Base-by-base conservation (phyloP, 2,329 filamentous ascomycete species). In the Thermoascus crustaceus region DNA sequence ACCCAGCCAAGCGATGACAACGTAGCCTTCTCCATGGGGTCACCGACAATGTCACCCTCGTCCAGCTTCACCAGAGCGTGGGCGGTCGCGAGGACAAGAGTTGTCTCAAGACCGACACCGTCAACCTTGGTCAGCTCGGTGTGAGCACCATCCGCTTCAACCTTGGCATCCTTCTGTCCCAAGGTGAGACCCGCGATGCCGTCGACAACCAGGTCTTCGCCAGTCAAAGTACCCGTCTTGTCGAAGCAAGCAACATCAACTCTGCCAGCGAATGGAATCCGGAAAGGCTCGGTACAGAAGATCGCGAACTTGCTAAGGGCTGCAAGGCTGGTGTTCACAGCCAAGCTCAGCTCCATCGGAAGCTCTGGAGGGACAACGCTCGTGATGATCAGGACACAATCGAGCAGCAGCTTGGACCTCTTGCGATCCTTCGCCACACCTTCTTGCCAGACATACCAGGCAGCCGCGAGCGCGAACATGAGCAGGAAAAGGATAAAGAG, bases 391-490 rank as follows among this genome's bases (percentile, higher is more conserved):
- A 98, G 80, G 63, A 98, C 78, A 58, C 93, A 98, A 67, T 98
- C 93, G 35, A 98, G 77, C 40, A 98, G 76, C 24, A 98, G 77
- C 75, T 98, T 98, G 30, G 89, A 96, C 46, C 91, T 82, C 71
- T 98, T 96, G 57, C 91, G 82, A 55, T 96, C 89, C 67, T 84
- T 87, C 57, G 76, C 75, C 36, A 98, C 89, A 68, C 91, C 93
- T 64, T 98, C 89, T 43, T 88, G 78, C 91, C 91, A 98, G 40
- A 98, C 91, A 60, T 98, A 98, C 88, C 91, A 95, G 8, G 91
- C 94, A 34, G 91, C 91, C 37, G 91, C 93, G 58, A 98, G 77
- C 51, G 93, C 93, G 66, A 98, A 98, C 51, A 96, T 76, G 36
- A 94, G 76, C 18, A 98, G 75, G 73, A 98, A 98, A 40, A 98